Percentiles rank a stretch among this genome's conserved stretches.
phyloP scores from a whole-genome alignment of 306 rosid genomes.

The Ziziphus jujuba region DNA sequence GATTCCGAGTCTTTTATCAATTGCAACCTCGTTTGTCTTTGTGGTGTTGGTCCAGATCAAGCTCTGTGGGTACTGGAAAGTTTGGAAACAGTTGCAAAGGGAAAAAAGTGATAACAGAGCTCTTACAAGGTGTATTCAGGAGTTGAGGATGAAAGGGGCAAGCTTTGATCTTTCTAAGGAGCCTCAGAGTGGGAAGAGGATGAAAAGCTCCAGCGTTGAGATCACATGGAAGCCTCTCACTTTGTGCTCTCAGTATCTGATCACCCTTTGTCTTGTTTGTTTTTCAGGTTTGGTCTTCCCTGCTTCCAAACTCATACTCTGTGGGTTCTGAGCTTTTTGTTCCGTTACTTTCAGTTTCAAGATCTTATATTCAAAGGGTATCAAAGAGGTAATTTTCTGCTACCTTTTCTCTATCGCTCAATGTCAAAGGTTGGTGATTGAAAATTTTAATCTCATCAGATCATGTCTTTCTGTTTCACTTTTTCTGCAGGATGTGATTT shows the following conservation, averaged over 20 bases:
- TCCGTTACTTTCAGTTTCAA: too few species aligned
- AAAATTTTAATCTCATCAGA: not conserved
- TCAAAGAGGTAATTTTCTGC: too few species aligned
- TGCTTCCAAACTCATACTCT: constrained; percentile 66
- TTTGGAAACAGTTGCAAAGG: constrained; percentile 52
- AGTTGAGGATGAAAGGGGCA: constrained; percentile 88
- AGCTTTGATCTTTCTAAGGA: constrained; percentile 79
- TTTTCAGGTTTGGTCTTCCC: constrained; percentile 62
- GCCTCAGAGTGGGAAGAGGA: constrained; percentile 55
- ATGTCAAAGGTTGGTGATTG: not conserved
- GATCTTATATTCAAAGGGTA: too few species aligned
- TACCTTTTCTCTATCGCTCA: not conserved
- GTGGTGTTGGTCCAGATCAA: constrained; percentile 56
- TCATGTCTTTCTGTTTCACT: too few species aligned
- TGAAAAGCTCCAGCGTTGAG: constrained; percentile 95
- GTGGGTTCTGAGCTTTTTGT: constrained; percentile 45
- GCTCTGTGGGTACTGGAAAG: constrained; percentile 64
- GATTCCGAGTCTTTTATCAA: constrained; percentile 56
- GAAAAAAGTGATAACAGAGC: constrained; percentile 56
- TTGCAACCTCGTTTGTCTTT: constrained; percentile 55
- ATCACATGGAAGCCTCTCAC: constrained; percentile 72
- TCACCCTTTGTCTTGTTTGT: constrained; percentile 52
- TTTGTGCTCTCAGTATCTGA: constrained; percentile 38
- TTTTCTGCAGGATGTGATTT: too few species aligned
- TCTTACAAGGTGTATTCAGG: constrained; percentile 61